Evolutionary conservation across 352 stramenopile species (phyloP), one percentile per base, ranked within the genome.

Genomic region (Pseudoperonospora humuli): DNA sequence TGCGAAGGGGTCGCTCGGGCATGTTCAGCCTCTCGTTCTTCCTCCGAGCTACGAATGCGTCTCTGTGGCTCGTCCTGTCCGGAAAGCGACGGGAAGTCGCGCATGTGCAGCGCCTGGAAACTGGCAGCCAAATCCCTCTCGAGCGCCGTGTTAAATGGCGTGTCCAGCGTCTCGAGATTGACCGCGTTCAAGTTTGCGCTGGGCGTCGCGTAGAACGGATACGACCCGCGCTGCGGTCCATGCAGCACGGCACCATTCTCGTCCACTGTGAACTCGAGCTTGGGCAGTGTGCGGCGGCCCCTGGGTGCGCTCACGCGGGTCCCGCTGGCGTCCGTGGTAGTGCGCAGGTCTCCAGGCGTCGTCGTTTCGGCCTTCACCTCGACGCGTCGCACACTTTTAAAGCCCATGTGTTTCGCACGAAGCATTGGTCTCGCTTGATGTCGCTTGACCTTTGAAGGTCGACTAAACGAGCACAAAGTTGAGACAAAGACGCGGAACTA

Each of bases 321-420:
- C 35, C 75, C 73, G 2, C 59, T 64, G 20, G 71, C 75, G 58
- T 90, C 78, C 3, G 73, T 83, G n/a, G 62, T 71, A 2, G 75
- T 67, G n/a, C 75, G 78, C 37, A 86, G 58, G 36, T 92, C 79
- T 20, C 76, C 76, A 11, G 79, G 79, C 19, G 76, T 87, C 43
- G 76, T 92, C 11, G 79, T 92, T 62, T 92, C 79, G 10, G 79
- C 79, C 59, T 92, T 92, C n/a, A 92, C 70, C 38, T 92, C 76
- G 19, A 92, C 79, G 52, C 72, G 70, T 32, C 70, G 70, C 45
- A 88, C 74, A 50, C 65, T 86, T 51, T 82, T 84, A 54, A 91
- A 88, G 19, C 77, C 75, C 68, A 89, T 86, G 61, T 81, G 60
- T 65, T 86, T 89, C n/a, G 62, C 70, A 20, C 74, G 71, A 37